Evolutionary conservation across 345 rosid genomes (phyloP).

Genomic region (Aegle marmelos): DNA sequence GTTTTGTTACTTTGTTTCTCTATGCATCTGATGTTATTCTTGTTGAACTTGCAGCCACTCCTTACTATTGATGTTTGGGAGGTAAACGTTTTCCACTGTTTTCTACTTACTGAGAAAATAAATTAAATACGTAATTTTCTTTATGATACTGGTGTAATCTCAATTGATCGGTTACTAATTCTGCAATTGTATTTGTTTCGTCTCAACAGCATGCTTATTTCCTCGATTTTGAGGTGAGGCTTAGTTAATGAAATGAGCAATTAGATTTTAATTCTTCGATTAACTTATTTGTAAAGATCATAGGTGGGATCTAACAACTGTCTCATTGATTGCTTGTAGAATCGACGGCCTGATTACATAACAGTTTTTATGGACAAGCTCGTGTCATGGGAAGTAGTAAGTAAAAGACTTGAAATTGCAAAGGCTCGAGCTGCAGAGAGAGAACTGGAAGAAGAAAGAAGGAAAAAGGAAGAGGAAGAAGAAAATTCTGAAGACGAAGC

Average conservation of each 20-base stretch:
- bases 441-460: slow-evolving; percentile 57
- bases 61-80: slow-evolving; percentile 96
- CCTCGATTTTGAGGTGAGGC: slow-evolving; percentile 82
- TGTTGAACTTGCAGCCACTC: slow-evolving; percentile 67
- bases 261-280: background rate
- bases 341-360: slow-evolving; percentile 63
- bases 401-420: slow-evolving; percentile 68
- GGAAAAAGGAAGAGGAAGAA: slow-evolving; percentile 31
- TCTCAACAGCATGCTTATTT: slow-evolving; percentile 84
- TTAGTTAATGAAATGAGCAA: background rate
- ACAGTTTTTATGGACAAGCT: slow-evolving; percentile 70
- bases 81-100: slow-evolving; percentile 37
- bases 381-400: slow-evolving; percentile 89
- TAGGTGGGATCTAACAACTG: background rate
- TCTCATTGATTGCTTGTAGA: slow-evolving; percentile 35
- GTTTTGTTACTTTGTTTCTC: background rate
- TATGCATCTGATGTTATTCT: slow-evolving; percentile 16
- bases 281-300: background rate
- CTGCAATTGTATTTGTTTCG: slow-evolving; percentile 10
- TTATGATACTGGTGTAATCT: background rate
- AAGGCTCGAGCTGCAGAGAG: slow-evolving; percentile 53
- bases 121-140: background rate
- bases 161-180: slow-evolving; percentile 11
- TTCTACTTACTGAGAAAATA: background rate
- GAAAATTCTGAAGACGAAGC: slow-evolving; percentile 29